Percentiles rank a stretch among this genome's conserved stretches.
These are phyloP conservation scores for Tulasnella sp. DNA, from an alignment of 768 basidiomycete species.

Conservation along the genomic window DNA sequence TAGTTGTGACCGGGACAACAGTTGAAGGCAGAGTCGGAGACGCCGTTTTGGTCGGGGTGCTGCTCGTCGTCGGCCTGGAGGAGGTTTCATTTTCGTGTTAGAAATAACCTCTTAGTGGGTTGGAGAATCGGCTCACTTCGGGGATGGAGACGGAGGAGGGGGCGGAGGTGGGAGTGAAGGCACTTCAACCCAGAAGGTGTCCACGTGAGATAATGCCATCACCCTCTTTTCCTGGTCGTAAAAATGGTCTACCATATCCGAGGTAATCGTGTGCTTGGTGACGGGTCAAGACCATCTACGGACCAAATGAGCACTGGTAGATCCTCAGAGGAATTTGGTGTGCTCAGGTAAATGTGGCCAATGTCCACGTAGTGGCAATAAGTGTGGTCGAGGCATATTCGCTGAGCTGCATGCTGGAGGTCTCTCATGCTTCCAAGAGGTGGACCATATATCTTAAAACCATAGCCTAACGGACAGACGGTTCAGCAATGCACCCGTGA, in stretches of 20 bases:
- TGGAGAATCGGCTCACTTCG: not conserved
- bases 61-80: not conserved
- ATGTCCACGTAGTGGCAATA: conserved; percentile 15
- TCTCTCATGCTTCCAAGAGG: not conserved
- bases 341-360: conserved; percentile 17
- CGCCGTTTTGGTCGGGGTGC: not conserved
- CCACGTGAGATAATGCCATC: not conserved
- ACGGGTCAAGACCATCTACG: conserved; percentile 6
- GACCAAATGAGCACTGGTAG: conserved; percentile 11
- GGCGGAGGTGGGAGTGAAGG: not conserved
- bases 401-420: not conserved
- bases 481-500: not conserved
- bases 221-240: not conserved
- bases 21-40: not conserved
- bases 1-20: not conserved
- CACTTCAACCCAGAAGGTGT: not conserved
- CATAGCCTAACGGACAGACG: not conserved
- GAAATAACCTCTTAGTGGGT: not conserved
- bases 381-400: not conserved
- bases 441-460: not conserved
- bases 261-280: conserved; percentile 6
- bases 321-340: not conserved
- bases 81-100: not conserved
- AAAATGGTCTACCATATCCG: not conserved
- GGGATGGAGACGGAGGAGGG: too few relatives aligned